Base-by-base conservation (phyloP, 805 yeast genomes). In the Kuraishia borneana region DNA sequence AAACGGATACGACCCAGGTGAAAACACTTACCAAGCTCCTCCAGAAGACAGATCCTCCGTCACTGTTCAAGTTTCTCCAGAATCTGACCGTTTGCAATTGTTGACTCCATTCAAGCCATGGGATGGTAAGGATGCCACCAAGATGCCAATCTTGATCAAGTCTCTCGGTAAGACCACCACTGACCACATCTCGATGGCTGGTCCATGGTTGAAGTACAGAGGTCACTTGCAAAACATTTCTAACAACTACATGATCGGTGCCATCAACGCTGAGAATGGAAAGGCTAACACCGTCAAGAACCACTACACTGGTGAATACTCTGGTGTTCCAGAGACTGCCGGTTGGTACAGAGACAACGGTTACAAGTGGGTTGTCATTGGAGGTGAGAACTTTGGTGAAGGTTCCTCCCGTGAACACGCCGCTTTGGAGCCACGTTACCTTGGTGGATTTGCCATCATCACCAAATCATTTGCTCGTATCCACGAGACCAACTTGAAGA, bases 321-420 rank as follows among this genome's bases (percentile, higher is more conserved):
- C 68, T 54, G 92, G 95, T 71, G 96, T 92, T 56, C 98, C 98
- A 68, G 95, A 87, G 64, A 83, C 94, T 50, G 96, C 94, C 54
- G 78, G 75, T 60, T 83, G 76, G 61, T 89, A 89, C 88, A 83
- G 96, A 70, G 94, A 84, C 58, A 68, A 78, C 47, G 95, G 94
- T 51, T 69, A 80, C 57, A 79, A 71, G 56, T 89, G 97, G 97
- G 96, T 88, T 66, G 97, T 89, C 47, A 74, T 89, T 57, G 98
- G 96, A 66, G 97, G 85, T 58, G 96, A 89, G 69, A 89, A 89
- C 73, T 84, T 88, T 56, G 98, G 98, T 74, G 98, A 89, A 73
- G 98, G 98, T 71, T 88, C 96, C 43, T 89, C 97, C 52, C 85
- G 98, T 76, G 98, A 89, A 71, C 98, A 89, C 63, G 98, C 97